phyloP scores from a whole-genome alignment of 2,329 filamentous ascomycete genomes.

The Colletotrichum camelliae region DNA sequence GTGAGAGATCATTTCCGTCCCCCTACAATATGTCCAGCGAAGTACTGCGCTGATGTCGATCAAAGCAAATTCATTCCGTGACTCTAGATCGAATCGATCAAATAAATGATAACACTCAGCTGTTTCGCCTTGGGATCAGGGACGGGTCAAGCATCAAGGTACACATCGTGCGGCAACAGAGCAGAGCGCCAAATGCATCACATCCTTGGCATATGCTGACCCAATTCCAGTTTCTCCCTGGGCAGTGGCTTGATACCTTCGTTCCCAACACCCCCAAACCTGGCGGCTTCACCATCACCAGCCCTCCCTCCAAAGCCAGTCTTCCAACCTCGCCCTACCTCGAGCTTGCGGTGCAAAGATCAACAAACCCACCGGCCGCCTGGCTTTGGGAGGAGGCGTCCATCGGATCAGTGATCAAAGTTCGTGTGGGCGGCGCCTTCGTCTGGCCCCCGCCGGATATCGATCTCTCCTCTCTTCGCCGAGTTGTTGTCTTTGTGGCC shows the following conservation, averaged over 20 bases:
- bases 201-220: not conserved
- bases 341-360: slow-evolving; percentile 80
- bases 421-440: slow-evolving; percentile 83
- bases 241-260: slow-evolving; percentile 89
- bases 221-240: slow-evolving; percentile 71
- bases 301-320: slow-evolving; percentile 64
- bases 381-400: slow-evolving; percentile 73
- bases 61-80: slow-evolving; percentile 63
- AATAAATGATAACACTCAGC: slow-evolving; percentile 70
- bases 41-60: not conserved
- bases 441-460: slow-evolving; percentile 67
- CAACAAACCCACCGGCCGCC: slow-evolving; percentile 73
- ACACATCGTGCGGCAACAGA: slow-evolving; percentile 17
- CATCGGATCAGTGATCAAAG: slow-evolving; percentile 56
- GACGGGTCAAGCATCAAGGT: slow-evolving; percentile 53
- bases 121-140: slow-evolving; percentile 69
- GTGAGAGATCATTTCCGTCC: slow-evolving; percentile 33
- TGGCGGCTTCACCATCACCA: slow-evolving; percentile 90
- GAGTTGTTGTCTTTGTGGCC: slow-evolving; percentile 75
- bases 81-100: slow-evolving; percentile 64
- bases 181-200: not conserved
- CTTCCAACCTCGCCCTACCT: slow-evolving; percentile 53
- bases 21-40: not conserved
- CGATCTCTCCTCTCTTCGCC: slow-evolving; percentile 50
- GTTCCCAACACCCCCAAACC: slow-evolving; percentile 72